Percentiles rank a stretch among this genome's conserved stretches.
Conservation (phyloP, 192 early-diverging fungal genomes). For the Coemansia sp. region DNA sequence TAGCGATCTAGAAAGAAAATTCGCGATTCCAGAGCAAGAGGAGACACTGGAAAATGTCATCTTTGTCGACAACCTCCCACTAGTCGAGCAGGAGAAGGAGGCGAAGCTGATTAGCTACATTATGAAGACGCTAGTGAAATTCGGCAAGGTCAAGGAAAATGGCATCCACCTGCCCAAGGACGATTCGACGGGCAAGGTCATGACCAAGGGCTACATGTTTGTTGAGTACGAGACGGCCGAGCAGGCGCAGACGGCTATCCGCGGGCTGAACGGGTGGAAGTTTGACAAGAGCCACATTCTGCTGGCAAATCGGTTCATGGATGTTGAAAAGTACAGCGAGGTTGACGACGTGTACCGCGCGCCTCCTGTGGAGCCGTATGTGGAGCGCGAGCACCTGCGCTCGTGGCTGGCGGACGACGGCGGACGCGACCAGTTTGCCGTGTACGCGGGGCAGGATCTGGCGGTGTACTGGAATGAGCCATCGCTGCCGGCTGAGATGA, state of each 20-base stretch:
- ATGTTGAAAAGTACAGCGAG: slow-evolving; percentile 79
- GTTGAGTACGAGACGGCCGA: slow-evolving; percentile 88
- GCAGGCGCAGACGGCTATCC: slow-evolving; percentile 76
- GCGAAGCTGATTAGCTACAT: slow-evolving; percentile 71
- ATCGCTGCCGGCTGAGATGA: slow-evolving; percentile 73
- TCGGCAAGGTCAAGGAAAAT: slow-evolving; percentile 73
- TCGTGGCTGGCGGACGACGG: slow-evolving; percentile 84
- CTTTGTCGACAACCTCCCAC: slow-evolving; percentile 89
- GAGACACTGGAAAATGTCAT: slow-evolving; percentile 79
- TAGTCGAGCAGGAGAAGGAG: slow-evolving; percentile 82
- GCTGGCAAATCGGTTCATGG: slow-evolving; percentile 85
- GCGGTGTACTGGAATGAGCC: slow-evolving; percentile 90
- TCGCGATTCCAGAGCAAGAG: slow-evolving; percentile 72
- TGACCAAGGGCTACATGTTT: slow-evolving; percentile 90
- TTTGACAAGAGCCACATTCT: slow-evolving; percentile 82
- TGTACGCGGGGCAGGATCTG: slow-evolving; percentile 83
- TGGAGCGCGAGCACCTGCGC: slow-evolving; percentile 77
- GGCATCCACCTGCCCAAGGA: slow-evolving; percentile 90
- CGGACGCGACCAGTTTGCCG: slow-evolving; percentile 88
- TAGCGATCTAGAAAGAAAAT: slow-evolving; percentile 75
- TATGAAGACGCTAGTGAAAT: slow-evolving; percentile 66
- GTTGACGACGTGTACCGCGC: slow-evolving; percentile 74
- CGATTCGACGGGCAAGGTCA: slow-evolving; percentile 60
- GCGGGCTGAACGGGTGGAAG: slow-evolving; percentile 69
- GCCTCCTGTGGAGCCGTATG: slow-evolving; percentile 58